Percentiles rank a stretch among this genome's conserved stretches.
Conservation (phyloP, 495 filamentous ascomycete species). For the Penicillium roqueforti region DNA sequence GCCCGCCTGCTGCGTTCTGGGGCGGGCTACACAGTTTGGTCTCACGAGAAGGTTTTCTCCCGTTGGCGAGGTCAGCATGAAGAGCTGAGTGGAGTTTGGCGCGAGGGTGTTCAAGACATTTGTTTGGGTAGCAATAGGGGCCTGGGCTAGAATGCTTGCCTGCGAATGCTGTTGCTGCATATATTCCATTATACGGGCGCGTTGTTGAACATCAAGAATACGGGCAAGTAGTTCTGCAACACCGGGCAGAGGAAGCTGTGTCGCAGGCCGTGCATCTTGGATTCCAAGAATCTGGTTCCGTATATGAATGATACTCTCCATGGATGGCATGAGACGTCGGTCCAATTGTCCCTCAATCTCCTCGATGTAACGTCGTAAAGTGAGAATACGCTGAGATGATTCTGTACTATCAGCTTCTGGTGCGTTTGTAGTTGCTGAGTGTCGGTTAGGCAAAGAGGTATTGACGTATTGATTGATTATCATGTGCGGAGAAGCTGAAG, state of each 20-base stretch:
- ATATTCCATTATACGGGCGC: not conserved
- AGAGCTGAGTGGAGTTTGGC: not conserved
- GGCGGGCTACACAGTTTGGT: not conserved
- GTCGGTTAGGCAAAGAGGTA: not conserved
- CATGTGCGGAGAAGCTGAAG: not conserved
- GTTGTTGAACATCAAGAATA: not conserved
- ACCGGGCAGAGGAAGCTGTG: slow-evolving; percentile 3
- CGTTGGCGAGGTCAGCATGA: not conserved
- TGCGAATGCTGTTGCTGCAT: not conserved
- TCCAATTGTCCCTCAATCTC: slow-evolving; percentile 40
- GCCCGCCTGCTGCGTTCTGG: not conserved
- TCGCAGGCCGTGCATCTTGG: slow-evolving; percentile 28
- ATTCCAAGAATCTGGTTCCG: slow-evolving; percentile 31
- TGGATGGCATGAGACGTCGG: slow-evolving; percentile 28
- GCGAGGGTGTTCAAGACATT: not conserved
- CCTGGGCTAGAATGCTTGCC: not conserved
- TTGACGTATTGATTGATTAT: not conserved
- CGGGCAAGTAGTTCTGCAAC: not conserved
- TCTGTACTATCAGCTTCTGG: not conserved
- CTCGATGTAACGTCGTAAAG: slow-evolving; percentile 29
- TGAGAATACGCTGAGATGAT: not conserved
- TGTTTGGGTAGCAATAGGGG: not conserved
- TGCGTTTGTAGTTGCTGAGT: not conserved
- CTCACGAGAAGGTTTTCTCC: not conserved
- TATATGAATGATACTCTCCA: slow-evolving; percentile 31